These are phyloP conservation scores for Talaromyces ruber DNA, from an alignment of 495 filamentous ascomycete species.

Conservation along the genomic window DNA sequence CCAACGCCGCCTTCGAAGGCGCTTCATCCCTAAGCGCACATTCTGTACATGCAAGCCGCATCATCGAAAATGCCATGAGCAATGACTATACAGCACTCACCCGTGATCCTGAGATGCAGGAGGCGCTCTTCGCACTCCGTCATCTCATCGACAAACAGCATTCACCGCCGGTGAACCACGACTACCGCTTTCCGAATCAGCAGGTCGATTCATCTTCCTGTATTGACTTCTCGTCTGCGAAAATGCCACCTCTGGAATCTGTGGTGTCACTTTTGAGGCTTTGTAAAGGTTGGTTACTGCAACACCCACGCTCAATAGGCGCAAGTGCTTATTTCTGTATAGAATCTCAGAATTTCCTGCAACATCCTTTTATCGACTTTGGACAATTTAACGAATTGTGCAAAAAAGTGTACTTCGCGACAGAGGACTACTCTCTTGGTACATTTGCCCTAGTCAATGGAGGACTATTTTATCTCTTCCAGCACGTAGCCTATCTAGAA, in stretches of 20 bases:
- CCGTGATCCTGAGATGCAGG: slow-evolving; percentile 42
- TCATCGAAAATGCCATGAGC: slow-evolving; percentile 52
- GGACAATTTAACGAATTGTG: slow-evolving; percentile 52
- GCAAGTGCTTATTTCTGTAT: slow-evolving; percentile 7
- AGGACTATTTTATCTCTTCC: slow-evolving; percentile 48
- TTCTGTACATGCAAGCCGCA: slow-evolving; percentile 54
- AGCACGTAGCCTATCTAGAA: slow-evolving; percentile 30
- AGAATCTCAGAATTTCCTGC: slow-evolving; percentile 7
- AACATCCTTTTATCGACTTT: slow-evolving; percentile 32
- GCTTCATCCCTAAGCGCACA: slow-evolving; percentile 53
- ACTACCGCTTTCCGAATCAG: slow-evolving; percentile 33
- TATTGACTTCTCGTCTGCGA: slow-evolving; percentile 36
- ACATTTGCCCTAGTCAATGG: slow-evolving; percentile 49
- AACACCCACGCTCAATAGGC: not conserved
- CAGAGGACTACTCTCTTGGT: slow-evolving; percentile 45
- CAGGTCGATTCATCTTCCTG: slow-evolving; percentile 25
- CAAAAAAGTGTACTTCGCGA: slow-evolving; percentile 49
- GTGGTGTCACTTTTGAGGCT: slow-evolving; percentile 43
- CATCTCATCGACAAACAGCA: slow-evolving; percentile 42
- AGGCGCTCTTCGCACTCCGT: slow-evolving; percentile 44
- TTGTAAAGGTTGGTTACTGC: slow-evolving; percentile 31
- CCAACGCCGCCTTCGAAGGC: slow-evolving; percentile 47
- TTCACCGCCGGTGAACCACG: slow-evolving; percentile 24
- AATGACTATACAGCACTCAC: slow-evolving; percentile 34
- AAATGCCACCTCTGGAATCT: slow-evolving; percentile 44